Evolutionary conservation across 306 rosid genomes (phyloP).

Genomic region (Medicago ruthenica): DNA sequence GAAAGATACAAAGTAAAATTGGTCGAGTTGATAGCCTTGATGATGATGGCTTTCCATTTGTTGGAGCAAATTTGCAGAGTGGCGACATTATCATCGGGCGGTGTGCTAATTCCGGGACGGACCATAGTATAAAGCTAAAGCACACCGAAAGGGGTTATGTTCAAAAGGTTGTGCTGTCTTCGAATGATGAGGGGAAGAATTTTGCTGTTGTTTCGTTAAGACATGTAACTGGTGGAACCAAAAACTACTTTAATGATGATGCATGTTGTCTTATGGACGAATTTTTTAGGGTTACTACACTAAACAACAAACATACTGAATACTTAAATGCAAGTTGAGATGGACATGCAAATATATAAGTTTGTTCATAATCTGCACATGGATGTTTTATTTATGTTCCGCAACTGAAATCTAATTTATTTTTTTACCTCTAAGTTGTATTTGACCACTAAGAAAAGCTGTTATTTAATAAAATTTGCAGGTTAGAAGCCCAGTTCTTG

Average conservation of each 20-base stretch:
- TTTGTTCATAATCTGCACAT: not conserved
- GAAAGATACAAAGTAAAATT: slow-evolving; percentile 80
- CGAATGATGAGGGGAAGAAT: slow-evolving; percentile 95
- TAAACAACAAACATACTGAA: slow-evolving; percentile 9
- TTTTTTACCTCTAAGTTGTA: slow-evolving; percentile 7
- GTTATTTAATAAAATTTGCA: slow-evolving; percentile 41
- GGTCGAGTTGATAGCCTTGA: slow-evolving; percentile 95
- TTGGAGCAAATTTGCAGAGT: slow-evolving; percentile 88
- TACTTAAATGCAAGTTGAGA: not conserved
- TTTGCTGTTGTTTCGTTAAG: slow-evolving; percentile 88
- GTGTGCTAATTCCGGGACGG: slow-evolving; percentile 86
- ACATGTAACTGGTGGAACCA: slow-evolving; percentile 64
- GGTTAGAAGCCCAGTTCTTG: slow-evolving; percentile 95
- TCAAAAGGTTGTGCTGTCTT: slow-evolving; percentile 90
- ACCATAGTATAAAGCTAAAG: slow-evolving; percentile 86
- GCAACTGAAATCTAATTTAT: slow-evolving; percentile 28
- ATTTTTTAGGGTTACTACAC: not conserved
- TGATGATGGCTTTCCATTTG: slow-evolving; percentile 89
- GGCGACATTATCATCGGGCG: slow-evolving; percentile 90
- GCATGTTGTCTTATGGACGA: not conserved
- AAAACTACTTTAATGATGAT: slow-evolving; percentile 8
- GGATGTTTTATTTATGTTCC: slow-evolving; percentile 33
- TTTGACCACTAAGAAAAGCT: slow-evolving; percentile 25
- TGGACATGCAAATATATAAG: not conserved
- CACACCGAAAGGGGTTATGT: slow-evolving; percentile 97